Conservation (phyloP, 1,284 basidiomycete species). For the Moniliophthora roreri region DNA sequence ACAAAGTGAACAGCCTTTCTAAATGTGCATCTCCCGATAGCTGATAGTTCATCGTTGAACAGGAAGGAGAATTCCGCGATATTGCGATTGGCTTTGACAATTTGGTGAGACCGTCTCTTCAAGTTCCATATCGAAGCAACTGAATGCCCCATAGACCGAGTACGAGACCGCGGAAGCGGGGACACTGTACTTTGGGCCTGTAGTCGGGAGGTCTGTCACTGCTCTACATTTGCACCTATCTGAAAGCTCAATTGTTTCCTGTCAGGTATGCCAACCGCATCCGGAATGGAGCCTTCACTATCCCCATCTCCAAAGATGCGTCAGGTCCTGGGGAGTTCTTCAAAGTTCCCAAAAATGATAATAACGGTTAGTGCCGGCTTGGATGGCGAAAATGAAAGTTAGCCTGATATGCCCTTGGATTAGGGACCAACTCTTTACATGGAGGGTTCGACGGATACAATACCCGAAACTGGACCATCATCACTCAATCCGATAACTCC, state of each 20-base stretch:
- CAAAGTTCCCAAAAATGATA: constrained; percentile 42
- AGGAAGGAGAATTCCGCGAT: constrained; percentile 39
- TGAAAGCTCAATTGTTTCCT: neutral
- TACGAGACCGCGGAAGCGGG: constrained; percentile 34
- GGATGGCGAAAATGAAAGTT: neutral
- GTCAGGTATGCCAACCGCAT: constrained; percentile 43
- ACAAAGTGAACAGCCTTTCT: constrained; percentile 30
- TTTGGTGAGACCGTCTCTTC: constrained; percentile 24
- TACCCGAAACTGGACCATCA: constrained; percentile 36
- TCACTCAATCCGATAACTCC: constrained; percentile 27
- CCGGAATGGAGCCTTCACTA: constrained; percentile 47
- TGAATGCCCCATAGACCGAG: constrained; percentile 25
- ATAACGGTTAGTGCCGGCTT: constrained; percentile 27
- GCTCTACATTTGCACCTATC: neutral
- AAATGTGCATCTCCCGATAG: no score
- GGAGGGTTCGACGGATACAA: constrained; percentile 46
- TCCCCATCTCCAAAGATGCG: constrained; percentile 43
- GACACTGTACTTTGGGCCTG: constrained; percentile 39
- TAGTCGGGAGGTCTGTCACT: constrained; percentile 37
- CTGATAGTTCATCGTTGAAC: no score
- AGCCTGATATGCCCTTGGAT: neutral
- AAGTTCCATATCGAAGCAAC: neutral
- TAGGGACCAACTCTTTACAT: constrained; percentile 36
- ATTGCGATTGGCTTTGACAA: constrained; percentile 41
- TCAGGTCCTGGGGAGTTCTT: constrained; percentile 36